These are phyloP conservation scores for Raphanus sativus DNA, from an alignment of 345 rosid genomes.

Conservation along the genomic window DNA sequence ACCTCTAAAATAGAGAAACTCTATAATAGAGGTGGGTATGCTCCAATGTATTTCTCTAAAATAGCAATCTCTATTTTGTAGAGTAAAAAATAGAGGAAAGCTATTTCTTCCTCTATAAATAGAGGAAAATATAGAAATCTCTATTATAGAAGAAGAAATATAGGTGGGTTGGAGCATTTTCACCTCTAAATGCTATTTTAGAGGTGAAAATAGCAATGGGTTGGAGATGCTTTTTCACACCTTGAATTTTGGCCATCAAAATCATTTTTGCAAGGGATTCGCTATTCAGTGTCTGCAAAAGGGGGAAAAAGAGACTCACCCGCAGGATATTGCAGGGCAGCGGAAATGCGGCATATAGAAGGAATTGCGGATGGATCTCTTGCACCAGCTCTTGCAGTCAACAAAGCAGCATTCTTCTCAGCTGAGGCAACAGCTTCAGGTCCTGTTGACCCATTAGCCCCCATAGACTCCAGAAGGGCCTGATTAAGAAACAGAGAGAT, in stretches of 20 bases:
- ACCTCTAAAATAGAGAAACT: too few relatives aligned
- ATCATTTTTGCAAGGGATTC: background rate
- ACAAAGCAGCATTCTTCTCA: slow-evolving; percentile 87
- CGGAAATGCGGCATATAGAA: slow-evolving; percentile 92
- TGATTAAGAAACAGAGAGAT: slow-evolving; percentile 31
- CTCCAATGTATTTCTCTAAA: too few relatives aligned
- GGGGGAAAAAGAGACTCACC: slow-evolving; percentile 44
- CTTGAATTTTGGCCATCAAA: background rate
- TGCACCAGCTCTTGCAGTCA: slow-evolving; percentile 98
- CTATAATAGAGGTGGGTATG: too few relatives aligned
- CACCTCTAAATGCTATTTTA: too few relatives aligned
- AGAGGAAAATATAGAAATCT: too few relatives aligned
- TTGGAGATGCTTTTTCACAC: too few relatives aligned
- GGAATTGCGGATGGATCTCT: slow-evolving; percentile 99
- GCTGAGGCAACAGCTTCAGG: slow-evolving; percentile 85
- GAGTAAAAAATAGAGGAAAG: too few relatives aligned
- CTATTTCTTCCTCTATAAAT: too few relatives aligned
- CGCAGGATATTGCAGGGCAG: slow-evolving; percentile 92
- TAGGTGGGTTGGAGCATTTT: too few relatives aligned
- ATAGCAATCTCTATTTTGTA: too few relatives aligned
- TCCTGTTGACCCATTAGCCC: slow-evolving; percentile 84
- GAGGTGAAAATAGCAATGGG: too few relatives aligned
- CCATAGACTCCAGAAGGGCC: slow-evolving; percentile 91
- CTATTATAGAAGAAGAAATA: too few relatives aligned
- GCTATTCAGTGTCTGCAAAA: background rate